These are phyloP conservation scores for Candida silvicultrix DNA, from an alignment of 805 yeast species.

Conservation along the genomic window DNA sequence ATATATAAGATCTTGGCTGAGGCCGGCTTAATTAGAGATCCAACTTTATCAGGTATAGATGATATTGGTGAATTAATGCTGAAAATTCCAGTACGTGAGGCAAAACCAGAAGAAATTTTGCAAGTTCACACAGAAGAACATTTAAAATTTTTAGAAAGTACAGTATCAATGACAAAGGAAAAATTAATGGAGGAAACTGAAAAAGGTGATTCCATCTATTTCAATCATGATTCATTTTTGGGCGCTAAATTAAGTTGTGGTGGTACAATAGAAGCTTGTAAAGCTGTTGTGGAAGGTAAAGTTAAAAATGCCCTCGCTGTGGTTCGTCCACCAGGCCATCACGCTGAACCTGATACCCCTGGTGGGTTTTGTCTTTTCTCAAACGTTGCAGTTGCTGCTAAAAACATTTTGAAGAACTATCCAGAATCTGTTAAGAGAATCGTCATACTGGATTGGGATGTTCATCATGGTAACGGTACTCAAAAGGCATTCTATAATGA, in stretches of 20 bases:
- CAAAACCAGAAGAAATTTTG: slow-evolving; percentile 77
- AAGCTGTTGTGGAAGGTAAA: slow-evolving; percentile 86
- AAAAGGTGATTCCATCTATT: slow-evolving; percentile 89
- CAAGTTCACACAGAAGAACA: slow-evolving; percentile 83
- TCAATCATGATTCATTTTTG: slow-evolving; percentile 80
- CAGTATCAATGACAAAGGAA: slow-evolving; percentile 73
- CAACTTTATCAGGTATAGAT: slow-evolving; percentile 57
- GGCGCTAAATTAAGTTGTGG: slow-evolving; percentile 94
- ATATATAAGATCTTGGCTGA: slow-evolving; percentile 92
- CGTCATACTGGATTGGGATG: slow-evolving; percentile 93
- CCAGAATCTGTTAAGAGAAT: slow-evolving; percentile 86
- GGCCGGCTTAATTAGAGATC: slow-evolving; percentile 82
- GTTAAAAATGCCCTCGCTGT: slow-evolving; percentile 92
- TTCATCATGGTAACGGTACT: slow-evolving; percentile 98
- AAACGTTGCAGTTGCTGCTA: slow-evolving; percentile 96
- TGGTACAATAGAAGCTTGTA: slow-evolving; percentile 94
- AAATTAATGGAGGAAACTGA: slow-evolving; percentile 78
- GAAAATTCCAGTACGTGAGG: slow-evolving; percentile 88
- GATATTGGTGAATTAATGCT: slow-evolving; percentile 83
- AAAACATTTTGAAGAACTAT: slow-evolving; percentile 69
- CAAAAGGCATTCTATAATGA: slow-evolving; percentile 87
- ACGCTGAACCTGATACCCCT: slow-evolving; percentile 95
- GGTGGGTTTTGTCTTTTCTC: slow-evolving; percentile 97
- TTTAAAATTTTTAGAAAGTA: slow-evolving; percentile 64
- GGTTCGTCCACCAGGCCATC: slow-evolving; percentile 99